Evolutionary conservation across 2,329 filamentous ascomycete species (phyloP).

Genomic region (Curvularia lunata): DNA sequence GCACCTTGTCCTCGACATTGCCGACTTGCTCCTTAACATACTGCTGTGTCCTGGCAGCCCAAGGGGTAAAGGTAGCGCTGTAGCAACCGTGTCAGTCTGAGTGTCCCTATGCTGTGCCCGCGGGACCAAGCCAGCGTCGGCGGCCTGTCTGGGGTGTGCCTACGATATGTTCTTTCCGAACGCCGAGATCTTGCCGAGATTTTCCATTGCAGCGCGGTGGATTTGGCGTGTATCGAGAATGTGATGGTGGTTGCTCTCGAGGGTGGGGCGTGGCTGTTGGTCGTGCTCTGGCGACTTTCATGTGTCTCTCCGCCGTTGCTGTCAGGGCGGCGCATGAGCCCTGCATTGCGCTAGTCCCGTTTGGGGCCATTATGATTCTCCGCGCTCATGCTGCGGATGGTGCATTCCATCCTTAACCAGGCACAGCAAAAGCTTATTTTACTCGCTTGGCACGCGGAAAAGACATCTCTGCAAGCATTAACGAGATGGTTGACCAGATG

Average conservation of each 20-base stretch:
- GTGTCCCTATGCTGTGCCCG: constrained; percentile 1
- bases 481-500: not conserved
- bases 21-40: constrained; percentile 98
- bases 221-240: constrained; percentile 6
- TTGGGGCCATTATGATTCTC: constrained; percentile 3
- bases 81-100: constrained; percentile 54
- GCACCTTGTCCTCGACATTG: constrained; percentile 89
- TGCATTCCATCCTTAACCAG: not conserved
- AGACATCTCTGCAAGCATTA: not conserved
- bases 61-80: constrained; percentile 87
- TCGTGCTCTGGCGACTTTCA: constrained; percentile 32
- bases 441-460: not conserved
- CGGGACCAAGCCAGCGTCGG: not conserved
- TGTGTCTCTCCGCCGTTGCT: constrained; percentile 26
- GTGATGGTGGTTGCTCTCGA: constrained; percentile 5
- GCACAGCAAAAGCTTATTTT: not conserved
- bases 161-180: constrained; percentile 75
- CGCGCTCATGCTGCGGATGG: not conserved
- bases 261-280: constrained; percentile 20
- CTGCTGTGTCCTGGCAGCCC: constrained; percentile 92
- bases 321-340: constrained; percentile 23
- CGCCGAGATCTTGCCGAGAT: constrained; percentile 74
- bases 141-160: constrained; percentile 35
- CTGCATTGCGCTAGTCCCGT: constrained; percentile 22
- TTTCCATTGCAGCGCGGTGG: constrained; percentile 63